Conservation (phyloP, 2,329 filamentous ascomycete species). For the Penicillium brasilianum region DNA sequence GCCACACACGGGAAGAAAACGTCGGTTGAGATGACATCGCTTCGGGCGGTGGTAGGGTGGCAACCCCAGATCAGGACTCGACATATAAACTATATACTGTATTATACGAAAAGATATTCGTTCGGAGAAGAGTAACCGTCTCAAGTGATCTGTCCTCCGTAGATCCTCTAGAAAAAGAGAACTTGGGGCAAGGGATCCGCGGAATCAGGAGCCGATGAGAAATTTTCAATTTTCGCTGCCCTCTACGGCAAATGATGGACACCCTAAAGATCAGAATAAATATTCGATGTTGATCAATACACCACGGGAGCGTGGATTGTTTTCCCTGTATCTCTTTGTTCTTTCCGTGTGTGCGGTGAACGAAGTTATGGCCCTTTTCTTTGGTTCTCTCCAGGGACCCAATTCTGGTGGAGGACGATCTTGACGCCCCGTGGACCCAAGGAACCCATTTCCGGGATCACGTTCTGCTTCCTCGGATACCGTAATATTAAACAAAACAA, state of each 20-base stretch:
- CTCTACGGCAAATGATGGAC: neutral
- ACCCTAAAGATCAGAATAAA: neutral
- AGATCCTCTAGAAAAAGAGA: neutral
- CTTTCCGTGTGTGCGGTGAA: neutral
- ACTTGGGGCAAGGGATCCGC: conserved; percentile 3
- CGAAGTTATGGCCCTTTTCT: neutral
- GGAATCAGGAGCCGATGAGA: neutral
- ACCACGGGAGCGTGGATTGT: neutral
- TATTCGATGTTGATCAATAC: neutral
- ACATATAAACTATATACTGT: too few species aligned
- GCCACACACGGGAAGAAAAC: conserved; percentile 4
- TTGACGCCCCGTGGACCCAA: conserved; percentile 11
- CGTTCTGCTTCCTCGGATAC: conserved; percentile 13
- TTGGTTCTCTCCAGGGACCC: neutral
- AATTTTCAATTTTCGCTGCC: neutral
- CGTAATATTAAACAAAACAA: neutral
- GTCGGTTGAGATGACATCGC: conserved; percentile 5
- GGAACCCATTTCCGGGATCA: conserved; percentile 8
- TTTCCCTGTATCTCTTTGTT: neutral
- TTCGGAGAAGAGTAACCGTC: neutral
- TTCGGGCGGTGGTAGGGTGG: neutral
- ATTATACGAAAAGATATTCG: neutral
- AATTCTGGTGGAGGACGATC: conserved; percentile 10
- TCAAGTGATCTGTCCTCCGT: neutral
- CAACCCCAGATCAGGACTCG: neutral